Evolutionary conservation across 1,284 basidiomycete genomes (phyloP), one percentile per base, ranked within the genome.

Genomic region (Peniophora sp.): DNA sequence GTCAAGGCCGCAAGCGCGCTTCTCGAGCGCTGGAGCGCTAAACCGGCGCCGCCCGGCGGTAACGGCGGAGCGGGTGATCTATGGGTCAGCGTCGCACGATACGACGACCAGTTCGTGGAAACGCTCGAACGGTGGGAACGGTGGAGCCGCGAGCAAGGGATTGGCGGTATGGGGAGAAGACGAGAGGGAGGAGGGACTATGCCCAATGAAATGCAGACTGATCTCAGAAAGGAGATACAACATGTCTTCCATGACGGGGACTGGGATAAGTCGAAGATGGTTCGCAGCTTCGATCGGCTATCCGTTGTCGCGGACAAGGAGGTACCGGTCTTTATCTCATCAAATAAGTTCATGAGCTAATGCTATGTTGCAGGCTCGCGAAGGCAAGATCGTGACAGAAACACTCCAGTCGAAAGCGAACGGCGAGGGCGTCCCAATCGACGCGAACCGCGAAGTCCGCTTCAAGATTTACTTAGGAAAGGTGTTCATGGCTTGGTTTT

Each of bases 401-500:
- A 61, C 56, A 48, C 52, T 60, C 23, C 56, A 45, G 14, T 22
- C 47, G 9, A 24, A 42, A 18, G 49, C 59, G 11, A 55, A 58
- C 54, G 63, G 64, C 48, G 60, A 64, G 22, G 81, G 80, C 15
- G 66, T 91, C 24, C 62, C 87, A 2, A 69, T 92, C 2, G 81
- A 91, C 55, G 78, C 83, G 2, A 65, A 73, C 24, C 73, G 89
- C 35, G 89, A 92, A 64, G 73, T 90, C 23, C 75, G 88, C n/a
- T 68, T 85, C 41, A 92, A 91, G 66, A 64, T 91, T 14, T 89
- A 88, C 62, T 75, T 88, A 61, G 88, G 85, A 24, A 78, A 83
- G 72, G 84, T 84, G 55, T 81, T 86, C 56, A 79, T 92, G 65
- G 83, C 85, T 23, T 92, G 89, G 89, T 65, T 83, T 49, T 92